phyloP scores from a whole-genome alignment of 371 early-diverging fungal species.

The Smittium mucronatum region DNA sequence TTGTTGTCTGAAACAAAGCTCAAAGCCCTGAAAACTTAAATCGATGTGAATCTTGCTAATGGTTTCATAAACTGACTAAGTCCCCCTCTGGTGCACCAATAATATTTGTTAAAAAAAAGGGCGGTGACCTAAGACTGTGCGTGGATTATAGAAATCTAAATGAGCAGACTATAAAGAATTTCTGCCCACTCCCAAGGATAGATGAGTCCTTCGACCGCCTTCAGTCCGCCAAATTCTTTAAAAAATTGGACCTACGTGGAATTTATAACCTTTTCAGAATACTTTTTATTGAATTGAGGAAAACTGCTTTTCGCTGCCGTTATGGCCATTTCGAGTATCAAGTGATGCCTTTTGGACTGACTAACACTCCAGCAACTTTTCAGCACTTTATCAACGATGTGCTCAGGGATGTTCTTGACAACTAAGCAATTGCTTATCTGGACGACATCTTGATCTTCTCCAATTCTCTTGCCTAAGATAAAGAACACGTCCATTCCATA shows the following conservation, averaged over 20 bases:
- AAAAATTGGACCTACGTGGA: conserved; percentile 30
- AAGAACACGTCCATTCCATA: conserved; percentile 18
- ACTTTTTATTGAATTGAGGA: conserved; percentile 12
- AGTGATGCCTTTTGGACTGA: conserved; percentile 33
- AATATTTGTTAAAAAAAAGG: conserved; percentile 42
- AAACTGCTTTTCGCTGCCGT: conserved; percentile 32
- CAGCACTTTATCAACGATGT: conserved; percentile 10
- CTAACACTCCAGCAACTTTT: conserved; percentile 11
- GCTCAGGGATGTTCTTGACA: conserved; percentile 5
- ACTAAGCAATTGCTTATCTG: conserved; percentile 18
- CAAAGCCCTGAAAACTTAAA: conserved; percentile 10
- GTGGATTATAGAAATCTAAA: conserved; percentile 32
- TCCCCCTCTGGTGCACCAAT: conserved; percentile 39
- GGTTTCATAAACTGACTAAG: conserved; percentile 12
- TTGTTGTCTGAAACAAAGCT: conserved; percentile 10
- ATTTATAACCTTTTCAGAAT: conserved; percentile 23
- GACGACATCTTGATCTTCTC: conserved; percentile 36
- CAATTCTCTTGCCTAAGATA: conserved; percentile 18
- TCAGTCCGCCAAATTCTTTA: conserved; percentile 22
- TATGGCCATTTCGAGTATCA: conserved; percentile 26
- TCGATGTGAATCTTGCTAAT: conserved; percentile 5
- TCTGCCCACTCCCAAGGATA: conserved; percentile 11
- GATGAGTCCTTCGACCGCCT: conserved; percentile 29
- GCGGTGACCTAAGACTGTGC: conserved; percentile 34
- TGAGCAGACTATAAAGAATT: conserved; percentile 12